phyloP scores from a whole-genome alignment of 768 basidiomycete genomes.

The Mycena belliarum region DNA sequence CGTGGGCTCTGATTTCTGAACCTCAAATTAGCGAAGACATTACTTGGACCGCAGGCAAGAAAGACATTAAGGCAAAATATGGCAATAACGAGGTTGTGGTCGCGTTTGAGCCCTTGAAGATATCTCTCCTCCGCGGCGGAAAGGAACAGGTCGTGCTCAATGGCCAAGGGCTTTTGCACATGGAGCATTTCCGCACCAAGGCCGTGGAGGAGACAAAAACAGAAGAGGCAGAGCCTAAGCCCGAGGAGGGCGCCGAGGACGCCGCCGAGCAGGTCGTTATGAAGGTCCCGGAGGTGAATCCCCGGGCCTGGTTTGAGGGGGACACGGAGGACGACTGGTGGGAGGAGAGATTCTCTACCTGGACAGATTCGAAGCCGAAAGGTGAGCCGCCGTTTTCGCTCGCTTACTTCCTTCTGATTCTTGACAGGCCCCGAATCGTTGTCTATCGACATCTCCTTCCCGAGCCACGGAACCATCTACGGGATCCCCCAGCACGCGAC shows the following conservation, averaged over 20 bases:
- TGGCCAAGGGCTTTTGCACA: conserved; percentile 86
- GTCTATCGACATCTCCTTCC: conserved; percentile 91
- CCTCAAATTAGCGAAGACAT: conserved; percentile 63
- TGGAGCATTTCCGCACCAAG: conserved; percentile 94
- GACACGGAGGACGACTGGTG: conserved; percentile 81
- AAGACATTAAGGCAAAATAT: conserved; percentile 63
- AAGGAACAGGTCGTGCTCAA: conserved; percentile 89
- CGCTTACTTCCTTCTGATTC: not conserved
- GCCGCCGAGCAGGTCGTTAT: conserved; percentile 51
- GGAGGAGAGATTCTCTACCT: conserved; percentile 85
- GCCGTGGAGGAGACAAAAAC: conserved; percentile 42
- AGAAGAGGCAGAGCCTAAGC: conserved; percentile 41
- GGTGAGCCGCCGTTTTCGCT: conserved; percentile 46
- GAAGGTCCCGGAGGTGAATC: conserved; percentile 40
- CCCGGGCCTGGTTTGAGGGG: conserved; percentile 85
- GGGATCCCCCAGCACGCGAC: conserved; percentile 98
- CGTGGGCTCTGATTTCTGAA: conserved; percentile 82
- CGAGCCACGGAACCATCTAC: conserved; percentile 86
- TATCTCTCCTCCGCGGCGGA: conserved; percentile 71
- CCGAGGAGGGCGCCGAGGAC: conserved; percentile 40
- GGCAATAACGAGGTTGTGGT: conserved; percentile 71
- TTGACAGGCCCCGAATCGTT: conserved; percentile 90
- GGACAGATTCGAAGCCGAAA: conserved; percentile 95
- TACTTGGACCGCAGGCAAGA: conserved; percentile 67
- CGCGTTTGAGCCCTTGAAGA: conserved; percentile 71